Conservation (phyloP, 2,329 filamentous ascomycete species). For the Epichloe festucae region DNA sequence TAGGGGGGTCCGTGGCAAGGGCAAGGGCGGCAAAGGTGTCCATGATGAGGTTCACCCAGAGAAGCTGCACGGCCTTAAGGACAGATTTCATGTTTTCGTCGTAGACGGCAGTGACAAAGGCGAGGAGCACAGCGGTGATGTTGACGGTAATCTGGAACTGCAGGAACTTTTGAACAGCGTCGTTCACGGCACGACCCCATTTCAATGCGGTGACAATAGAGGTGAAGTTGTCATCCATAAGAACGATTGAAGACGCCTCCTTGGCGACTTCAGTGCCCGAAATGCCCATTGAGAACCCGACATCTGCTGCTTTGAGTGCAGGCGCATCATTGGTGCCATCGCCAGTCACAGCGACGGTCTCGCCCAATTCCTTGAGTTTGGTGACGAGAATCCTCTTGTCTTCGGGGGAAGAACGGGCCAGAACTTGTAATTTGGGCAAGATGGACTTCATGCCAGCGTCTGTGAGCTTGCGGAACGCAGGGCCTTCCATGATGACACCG, state of each 20-base stretch:
- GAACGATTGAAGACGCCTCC: constrained; percentile 71
- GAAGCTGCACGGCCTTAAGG: constrained; percentile 75
- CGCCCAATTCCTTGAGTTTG: constrained; percentile 56
- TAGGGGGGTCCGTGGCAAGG: constrained; percentile 71
- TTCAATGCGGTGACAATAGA: constrained; percentile 73
- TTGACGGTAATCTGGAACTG: constrained; percentile 79
- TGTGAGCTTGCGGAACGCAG: constrained; percentile 61
- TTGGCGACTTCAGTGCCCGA: constrained; percentile 74
- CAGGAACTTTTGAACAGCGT: constrained; percentile 64
- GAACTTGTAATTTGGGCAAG: constrained; percentile 56
- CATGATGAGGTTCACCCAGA: constrained; percentile 98
- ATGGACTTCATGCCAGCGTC: constrained; percentile 50
- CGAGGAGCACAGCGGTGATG: constrained; percentile 76
- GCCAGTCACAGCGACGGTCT: constrained; percentile 72
- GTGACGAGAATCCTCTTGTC: constrained; percentile 64
- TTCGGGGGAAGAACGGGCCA: constrained; percentile 63
- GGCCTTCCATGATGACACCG: constrained; percentile 59
- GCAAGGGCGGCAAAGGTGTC: constrained; percentile 86
- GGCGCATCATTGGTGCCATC: constrained; percentile 78
- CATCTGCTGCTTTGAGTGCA: constrained; percentile 66
- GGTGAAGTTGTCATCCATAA: constrained; percentile 80
- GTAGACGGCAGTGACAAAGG: constrained; percentile 76
- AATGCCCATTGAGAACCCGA: constrained; percentile 83
- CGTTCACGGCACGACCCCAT: constrained; percentile 68
- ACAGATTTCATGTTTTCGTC: constrained; percentile 58